Base-by-base conservation (phyloP, 176 grass and related monocot genomes). In the Saccharum officinarum region DNA sequence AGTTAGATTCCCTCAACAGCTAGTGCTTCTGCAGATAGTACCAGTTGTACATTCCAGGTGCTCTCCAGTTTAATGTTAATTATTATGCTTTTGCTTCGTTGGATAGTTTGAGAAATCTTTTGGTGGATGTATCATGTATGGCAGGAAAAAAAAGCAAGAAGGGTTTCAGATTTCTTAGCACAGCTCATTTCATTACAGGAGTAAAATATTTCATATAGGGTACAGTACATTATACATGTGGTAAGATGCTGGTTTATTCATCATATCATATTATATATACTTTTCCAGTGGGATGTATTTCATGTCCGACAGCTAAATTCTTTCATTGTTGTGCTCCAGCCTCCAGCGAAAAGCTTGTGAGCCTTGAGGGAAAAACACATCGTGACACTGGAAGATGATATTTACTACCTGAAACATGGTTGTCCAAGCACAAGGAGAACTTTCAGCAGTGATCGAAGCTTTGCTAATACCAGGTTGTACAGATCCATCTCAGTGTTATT, bases 211-310 rank as follows among this genome's bases (percentile, higher is more conserved):
- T 66, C 63, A 8, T 55, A 66, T 33, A 62, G 59, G 13, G 7
- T n/a, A 30, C 37, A 13, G 28, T 28, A 28, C 28, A 28, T 28
- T 28, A 45, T 45, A 83, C 73, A 50, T 61, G 67, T 49, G 50
- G 49, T 23, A 71, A 41, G 67, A 10, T 83, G 37, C 55, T 67
- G 10, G 67, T 36, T 86, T 87, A 90, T 86, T 87, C 60, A 52
- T 69, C 45, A 14, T 41, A 75, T 11, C 34, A 34, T 34, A 34
- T 34, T 28, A 28, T 28, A 34, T 17, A 49, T 40, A 68, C 57
- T 31, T 55, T 16, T 44, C 41, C 73, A 73, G 79, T 20, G 57
- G n/a, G 73, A 25, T 20, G 23, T 6, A 5, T 25, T 25, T 1
- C 71, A 86, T 50, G 30, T 25, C 25, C 0, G 2, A 38, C 12